Evolutionary conservation across 352 stramenopile species (phyloP).

Genomic region (Phytophthora pluvialis): DNA sequence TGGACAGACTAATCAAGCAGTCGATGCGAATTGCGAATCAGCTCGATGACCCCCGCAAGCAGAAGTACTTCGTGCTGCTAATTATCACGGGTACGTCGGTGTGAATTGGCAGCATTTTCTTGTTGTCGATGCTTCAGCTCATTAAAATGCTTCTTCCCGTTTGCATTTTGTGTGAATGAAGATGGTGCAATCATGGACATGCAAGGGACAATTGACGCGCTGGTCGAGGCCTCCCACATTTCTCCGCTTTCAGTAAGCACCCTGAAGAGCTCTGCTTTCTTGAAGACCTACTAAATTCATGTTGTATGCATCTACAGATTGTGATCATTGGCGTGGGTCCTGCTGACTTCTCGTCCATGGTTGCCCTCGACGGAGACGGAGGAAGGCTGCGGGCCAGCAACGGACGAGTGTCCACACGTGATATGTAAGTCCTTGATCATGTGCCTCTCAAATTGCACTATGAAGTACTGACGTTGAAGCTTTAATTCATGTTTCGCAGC

Average conservation of each 20-base stretch:
- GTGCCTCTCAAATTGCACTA: background rate
- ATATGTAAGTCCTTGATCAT: slow-evolving; percentile 56
- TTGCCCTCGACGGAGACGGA: slow-evolving; percentile 65
- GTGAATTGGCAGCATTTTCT: background rate
- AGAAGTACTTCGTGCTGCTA: slow-evolving; percentile 89
- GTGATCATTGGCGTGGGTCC: slow-evolving; percentile 80
- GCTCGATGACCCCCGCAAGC: slow-evolving; percentile 52
- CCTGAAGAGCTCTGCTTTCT: background rate
- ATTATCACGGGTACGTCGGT: slow-evolving; percentile 68
- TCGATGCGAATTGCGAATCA: slow-evolving; percentile 53
- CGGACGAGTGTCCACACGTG: slow-evolving; percentile 46
- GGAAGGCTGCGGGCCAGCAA: slow-evolving; percentile 51
- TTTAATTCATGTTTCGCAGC: slow-evolving; percentile 27
- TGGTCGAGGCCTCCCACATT: slow-evolving; percentile 63
- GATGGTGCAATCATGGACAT: slow-evolving; percentile 92
- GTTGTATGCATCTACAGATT: slow-evolving; percentile 45
- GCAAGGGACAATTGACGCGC: slow-evolving; percentile 60
- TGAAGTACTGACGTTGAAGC: slow-evolving; percentile 2
- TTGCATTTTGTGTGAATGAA: slow-evolving; percentile 10
- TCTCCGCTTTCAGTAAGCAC: slow-evolving; percentile 52
- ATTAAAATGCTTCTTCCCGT: background rate
- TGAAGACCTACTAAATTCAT: slow-evolving; percentile 6
- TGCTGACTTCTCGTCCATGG: slow-evolving; percentile 77
- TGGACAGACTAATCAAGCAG: slow-evolving; percentile 56
- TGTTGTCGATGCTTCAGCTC: background rate